Evolutionary conservation across 495 filamentous ascomycete genomes (phyloP), one percentile per base, ranked within the genome.

Genomic region (Lasiosphaeria miniovina): DNA sequence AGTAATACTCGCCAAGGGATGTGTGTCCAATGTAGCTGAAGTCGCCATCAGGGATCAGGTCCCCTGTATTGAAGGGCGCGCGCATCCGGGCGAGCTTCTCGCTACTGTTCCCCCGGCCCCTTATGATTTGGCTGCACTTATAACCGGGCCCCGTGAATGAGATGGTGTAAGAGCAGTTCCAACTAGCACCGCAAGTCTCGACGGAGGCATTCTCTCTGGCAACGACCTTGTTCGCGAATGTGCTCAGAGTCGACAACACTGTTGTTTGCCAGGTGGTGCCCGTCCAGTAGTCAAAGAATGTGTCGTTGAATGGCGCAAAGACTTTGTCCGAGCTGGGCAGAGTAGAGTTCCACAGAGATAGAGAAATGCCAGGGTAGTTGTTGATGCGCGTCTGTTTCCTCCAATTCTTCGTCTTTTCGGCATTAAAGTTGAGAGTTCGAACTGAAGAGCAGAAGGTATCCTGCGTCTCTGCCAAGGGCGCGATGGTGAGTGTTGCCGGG

Each of bases 161-260:
- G 24, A 71, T 60, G 41, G 56, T 64, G 46, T 71, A 71, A n/a
- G 53, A 64, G 63, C 69, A 71, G 46, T 71, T 68, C 69, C 69
- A 71, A 2, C 69, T 67, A 3, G 35, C 46, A 11, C 69, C 69
- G 48, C 69, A 71, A 3, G 57, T 66, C 31, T 71, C 67, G 36
- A 62, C n/a, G 2, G 63, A 58, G 7, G 58, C 63, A 34, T 66
- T 60, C 1, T 52, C 57, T 14, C 65, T 50, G 3, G 65, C 54
- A 17, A 71, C 57, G 2, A 65, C 65, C 6, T 48, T 48, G n/a
- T 38, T 52, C 1, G 58, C 49, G 14, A 62, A 59, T 1, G 63
- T 57, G 38, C 61, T 65, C 17, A 60, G 45, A 2, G 52, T 51
- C 1, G 56, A 10, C 1, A 66, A 36, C n/a, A 66, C 17, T 14